Conservation (phyloP, 2,329 filamentous ascomycete genomes). For the Stylonectria norvegica region DNA sequence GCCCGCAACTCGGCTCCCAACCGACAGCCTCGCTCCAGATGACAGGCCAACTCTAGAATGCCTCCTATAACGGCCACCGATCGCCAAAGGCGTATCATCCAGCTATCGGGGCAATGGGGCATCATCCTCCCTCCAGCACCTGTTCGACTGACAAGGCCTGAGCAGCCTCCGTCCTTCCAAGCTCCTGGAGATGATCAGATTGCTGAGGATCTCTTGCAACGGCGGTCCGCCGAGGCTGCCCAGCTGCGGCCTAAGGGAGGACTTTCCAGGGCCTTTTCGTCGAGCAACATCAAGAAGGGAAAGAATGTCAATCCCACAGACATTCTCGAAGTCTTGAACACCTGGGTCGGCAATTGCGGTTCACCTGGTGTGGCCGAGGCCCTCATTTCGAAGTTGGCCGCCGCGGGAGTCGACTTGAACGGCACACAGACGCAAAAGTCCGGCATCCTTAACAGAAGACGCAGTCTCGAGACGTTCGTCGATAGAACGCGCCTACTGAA, state of each 20-base stretch:
- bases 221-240: slow-evolving; percentile 36
- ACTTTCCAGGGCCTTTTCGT: slow-evolving; percentile 38
- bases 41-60: slow-evolving; percentile 23
- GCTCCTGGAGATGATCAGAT: slow-evolving; percentile 47
- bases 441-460: slow-evolving; percentile 46
- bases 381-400: slow-evolving; percentile 47
- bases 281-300: slow-evolving; percentile 40
- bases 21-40: slow-evolving; percentile 12
- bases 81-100: slow-evolving; percentile 46
- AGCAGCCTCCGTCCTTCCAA: slow-evolving; percentile 41
- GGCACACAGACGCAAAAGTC: slow-evolving; percentile 46
- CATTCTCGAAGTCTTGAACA: slow-evolving; percentile 49
- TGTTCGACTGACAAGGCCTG: slow-evolving; percentile 40
- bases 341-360: slow-evolving; percentile 47
- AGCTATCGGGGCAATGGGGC: slow-evolving; percentile 50
- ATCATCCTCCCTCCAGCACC: slow-evolving; percentile 41
- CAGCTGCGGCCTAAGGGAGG: slow-evolving; percentile 38
- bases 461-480: slow-evolving; percentile 46
- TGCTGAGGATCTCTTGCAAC: slow-evolving; percentile 54
- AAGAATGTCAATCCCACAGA: slow-evolving; percentile 53
- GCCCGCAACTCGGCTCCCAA: background rate
- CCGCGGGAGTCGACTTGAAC: slow-evolving; percentile 50
- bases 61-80: slow-evolving; percentile 32
- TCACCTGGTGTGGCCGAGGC: slow-evolving; percentile 55
- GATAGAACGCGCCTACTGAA: slow-evolving; percentile 51